Percentiles rank a stretch among this genome's conserved stretches.
phyloP scores from a whole-genome alignment of 768 basidiomycete species.

The Pleurotus tuoliensis region DNA sequence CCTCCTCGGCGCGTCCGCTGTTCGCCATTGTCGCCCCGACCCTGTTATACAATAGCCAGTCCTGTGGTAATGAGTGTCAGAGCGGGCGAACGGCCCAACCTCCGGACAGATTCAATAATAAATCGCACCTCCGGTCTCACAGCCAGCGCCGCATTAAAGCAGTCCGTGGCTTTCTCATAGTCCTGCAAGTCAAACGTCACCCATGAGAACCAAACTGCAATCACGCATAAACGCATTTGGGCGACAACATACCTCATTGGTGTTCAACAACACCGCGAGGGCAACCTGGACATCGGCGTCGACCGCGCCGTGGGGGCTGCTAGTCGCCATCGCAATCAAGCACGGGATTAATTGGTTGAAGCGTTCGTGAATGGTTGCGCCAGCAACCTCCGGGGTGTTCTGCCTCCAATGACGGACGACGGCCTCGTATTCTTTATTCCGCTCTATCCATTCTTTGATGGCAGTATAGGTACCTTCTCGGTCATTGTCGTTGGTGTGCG shows the following conservation, averaged over 20 bases:
- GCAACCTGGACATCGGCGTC: constrained; percentile 97
- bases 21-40: constrained; percentile 95
- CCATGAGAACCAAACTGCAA: background rate
- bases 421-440: constrained; percentile 52
- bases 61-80: constrained; percentile 38
- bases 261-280: constrained; percentile 87
- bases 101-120: background rate
- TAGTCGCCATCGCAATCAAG: constrained; percentile 77
- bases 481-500: constrained; percentile 86
- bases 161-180: constrained; percentile 89
- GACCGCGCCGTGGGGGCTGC: constrained; percentile 51
- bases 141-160: constrained; percentile 84
- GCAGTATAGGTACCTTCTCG: constrained; percentile 71
- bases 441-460: constrained; percentile 79
- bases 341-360: constrained; percentile 63
- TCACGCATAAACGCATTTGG: constrained; percentile 6
- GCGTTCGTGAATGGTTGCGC: constrained; percentile 31
- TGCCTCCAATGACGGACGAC: constrained; percentile 39
- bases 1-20: constrained; percentile 72
- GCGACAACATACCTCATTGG: constrained; percentile 65
- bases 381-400: constrained; percentile 21
- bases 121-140: constrained; percentile 77
- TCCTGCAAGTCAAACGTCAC: constrained; percentile 46
- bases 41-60: constrained; percentile 90
- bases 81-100: constrained; percentile 4